Conservation (phyloP, 1,284 basidiomycete species). For the Ustilago trichophora region DNA sequence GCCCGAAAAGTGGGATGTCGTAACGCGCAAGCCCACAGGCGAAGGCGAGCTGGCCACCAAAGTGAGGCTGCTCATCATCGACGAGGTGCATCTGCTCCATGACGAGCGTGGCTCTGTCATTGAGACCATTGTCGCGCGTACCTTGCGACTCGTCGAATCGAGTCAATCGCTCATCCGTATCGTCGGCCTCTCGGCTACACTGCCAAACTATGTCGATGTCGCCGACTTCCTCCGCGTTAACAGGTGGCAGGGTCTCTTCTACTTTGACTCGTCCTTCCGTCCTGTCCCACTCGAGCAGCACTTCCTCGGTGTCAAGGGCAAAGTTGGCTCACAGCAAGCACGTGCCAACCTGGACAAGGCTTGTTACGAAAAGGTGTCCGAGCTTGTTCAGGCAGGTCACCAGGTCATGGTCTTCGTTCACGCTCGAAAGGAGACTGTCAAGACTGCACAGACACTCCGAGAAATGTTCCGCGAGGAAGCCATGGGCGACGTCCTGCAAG, state of each 20-base stretch:
- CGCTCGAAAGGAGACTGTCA: constrained; percentile 97
- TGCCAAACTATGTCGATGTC: constrained; percentile 97
- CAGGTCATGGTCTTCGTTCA: constrained; percentile 99
- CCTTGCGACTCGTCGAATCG: constrained; percentile 91
- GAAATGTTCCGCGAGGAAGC: constrained; percentile 83
- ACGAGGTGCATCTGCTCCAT: constrained; percentile 96
- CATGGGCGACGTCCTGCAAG: constrained; percentile 75
- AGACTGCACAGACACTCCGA: constrained; percentile 83
- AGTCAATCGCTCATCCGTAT: constrained; percentile 98
- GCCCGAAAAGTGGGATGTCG: constrained; percentile 99
- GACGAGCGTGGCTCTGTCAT: constrained; percentile 98
- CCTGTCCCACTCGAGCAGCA: constrained; percentile 98
- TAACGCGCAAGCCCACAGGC: constrained; percentile 94
- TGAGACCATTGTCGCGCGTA: constrained; percentile 96
- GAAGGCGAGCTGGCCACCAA: constrained; percentile 88
- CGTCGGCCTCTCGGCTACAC: constrained; percentile 94
- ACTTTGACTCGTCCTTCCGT: constrained; percentile 96
- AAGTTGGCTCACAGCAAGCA: constrained; percentile 78
- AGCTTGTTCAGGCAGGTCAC: constrained; percentile 70
- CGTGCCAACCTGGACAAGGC: constrained; percentile 88
- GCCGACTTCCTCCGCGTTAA: constrained; percentile 94
- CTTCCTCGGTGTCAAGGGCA: constrained; percentile 95
- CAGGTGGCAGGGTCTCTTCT: constrained; percentile 90
- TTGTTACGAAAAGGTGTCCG: constrained; percentile 79
- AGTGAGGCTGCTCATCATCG: constrained; percentile 94